Evolutionary conservation across 495 filamentous ascomycete species (phyloP), one percentile per base, ranked within the genome.

Genomic region (Aspergillus homomorphus): DNA sequence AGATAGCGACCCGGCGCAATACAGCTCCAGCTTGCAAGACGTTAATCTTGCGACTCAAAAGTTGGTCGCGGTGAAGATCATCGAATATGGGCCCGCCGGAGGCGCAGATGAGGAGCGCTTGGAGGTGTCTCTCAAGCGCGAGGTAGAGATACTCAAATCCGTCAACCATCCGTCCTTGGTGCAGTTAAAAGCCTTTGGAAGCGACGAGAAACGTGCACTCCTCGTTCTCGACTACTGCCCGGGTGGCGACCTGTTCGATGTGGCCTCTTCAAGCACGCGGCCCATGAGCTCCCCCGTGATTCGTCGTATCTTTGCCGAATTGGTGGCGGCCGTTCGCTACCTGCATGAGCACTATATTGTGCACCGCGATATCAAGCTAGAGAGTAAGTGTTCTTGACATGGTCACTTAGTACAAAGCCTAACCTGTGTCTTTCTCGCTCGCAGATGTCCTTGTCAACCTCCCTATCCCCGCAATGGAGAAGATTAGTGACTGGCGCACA

Each of bases 281-380:
- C 66, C 86, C 0, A 78, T 96, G 33, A 84, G 79, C 20, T 85
- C 89, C 0, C 66, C 74, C 10, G 73, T 98, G 21, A 80, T 96
- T 33, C 83, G 90, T 54, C 84, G 94, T 28, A 92, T 98, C 28
- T 96, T 96, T 72, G 81, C 92, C 14, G 94, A 98, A 69, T 69
- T 97, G 59, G 87, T 96, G 18, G 82, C 82, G 57, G 95, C 95
- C 2, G 85, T 96, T 28, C 82, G 80, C 22, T 96, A 97, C 78
- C 78, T 98, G 28, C 94, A 98, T 73, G 77, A 78, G 26, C 70
- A 89, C 64, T 88, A 82, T 64, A 96, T 98, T 61, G 93, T 96
- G 44, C 94, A 98, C 67, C 85, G 94, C 23, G 94, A 98, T 73
- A 95, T 98, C 67, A 98, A 98, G 73, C 84, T 98, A 50, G 94